Percentiles rank a stretch among this genome's conserved stretches.
phyloP scores from a whole-genome alignment of 2,329 filamentous ascomycete species.

The Biscogniauxia sp. region DNA sequence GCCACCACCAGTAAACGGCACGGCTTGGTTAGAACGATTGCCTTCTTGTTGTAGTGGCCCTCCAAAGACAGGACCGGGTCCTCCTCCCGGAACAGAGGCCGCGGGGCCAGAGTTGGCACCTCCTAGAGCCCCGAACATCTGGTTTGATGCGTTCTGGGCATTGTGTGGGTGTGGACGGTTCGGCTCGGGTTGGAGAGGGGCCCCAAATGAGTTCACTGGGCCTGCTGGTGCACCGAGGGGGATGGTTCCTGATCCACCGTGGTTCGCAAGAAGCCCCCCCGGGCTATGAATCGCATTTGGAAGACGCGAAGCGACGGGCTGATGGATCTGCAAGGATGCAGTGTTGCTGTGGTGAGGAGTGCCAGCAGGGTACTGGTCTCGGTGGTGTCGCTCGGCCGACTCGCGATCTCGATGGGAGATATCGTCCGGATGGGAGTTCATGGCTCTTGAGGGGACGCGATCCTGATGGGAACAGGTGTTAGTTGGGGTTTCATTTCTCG shows the following conservation, averaged over 20 bases:
- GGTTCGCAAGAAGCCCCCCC: conserved; percentile 78
- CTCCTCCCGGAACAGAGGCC: conserved; percentile 44
- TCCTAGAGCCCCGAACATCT: conserved; percentile 49
- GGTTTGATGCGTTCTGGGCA: conserved; percentile 46
- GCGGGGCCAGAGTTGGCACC: conserved; percentile 23
- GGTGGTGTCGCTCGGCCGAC: conserved; percentile 58
- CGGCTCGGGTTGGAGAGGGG: conserved; percentile 52
- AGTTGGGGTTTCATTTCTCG: conserved; percentile 6
- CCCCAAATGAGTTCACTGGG: conserved; percentile 50
- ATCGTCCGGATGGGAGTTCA: conserved; percentile 41
- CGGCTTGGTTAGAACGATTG: conserved; percentile 60
- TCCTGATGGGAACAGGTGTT: conserved; percentile 12
- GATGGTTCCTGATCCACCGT: conserved; percentile 58
- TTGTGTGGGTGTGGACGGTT: conserved; percentile 51
- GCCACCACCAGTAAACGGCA: conserved; percentile 53
- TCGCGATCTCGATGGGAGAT: conserved; percentile 62
- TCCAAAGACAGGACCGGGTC: conserved; percentile 65
- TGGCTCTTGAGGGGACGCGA: conserved; percentile 21
- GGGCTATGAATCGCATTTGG: conserved; percentile 85
- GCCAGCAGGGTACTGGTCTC: conserved; percentile 59
- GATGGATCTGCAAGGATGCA: conserved; percentile 86
- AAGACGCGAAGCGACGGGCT: conserved; percentile 83
- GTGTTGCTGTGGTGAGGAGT: conserved; percentile 83
- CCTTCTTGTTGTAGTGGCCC: conserved; percentile 63
- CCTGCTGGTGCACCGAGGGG: conserved; percentile 52